Evolutionary conservation across 2,329 filamentous ascomycete species (phyloP), one percentile per base, ranked within the genome.

Genomic region (Drechslera avenae): DNA sequence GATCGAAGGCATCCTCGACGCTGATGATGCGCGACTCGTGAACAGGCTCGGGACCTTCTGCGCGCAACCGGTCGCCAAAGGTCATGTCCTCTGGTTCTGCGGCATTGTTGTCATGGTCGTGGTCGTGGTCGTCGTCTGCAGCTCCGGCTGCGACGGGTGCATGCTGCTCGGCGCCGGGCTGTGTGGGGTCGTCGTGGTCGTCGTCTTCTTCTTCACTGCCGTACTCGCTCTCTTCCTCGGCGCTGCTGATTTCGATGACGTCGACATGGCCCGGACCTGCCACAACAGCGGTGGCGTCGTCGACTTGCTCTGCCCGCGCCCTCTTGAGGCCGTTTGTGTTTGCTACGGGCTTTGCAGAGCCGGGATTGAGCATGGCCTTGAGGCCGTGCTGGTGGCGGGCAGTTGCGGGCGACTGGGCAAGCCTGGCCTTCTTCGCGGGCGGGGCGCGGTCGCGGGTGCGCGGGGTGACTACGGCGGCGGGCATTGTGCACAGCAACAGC

Each of bases 31-130:
- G 66, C 21, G 68, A 62, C 34, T 61, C 60, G 36, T 47, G 58
- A 12, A 61, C 52, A 5, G 59, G 56, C 48, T 65, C 66, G 6
- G 64, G 59, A 49, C 86, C 85, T 61, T 84, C 80, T 39, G 82
- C 82, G 58, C 86, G 87, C 34, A 96, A 80, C 37, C 95, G 84
- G 69, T 97, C 93, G 63, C 91, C 93, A 71, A 97, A 96, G 0
- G 91, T 90, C 3, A 90, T 89, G 57, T 83, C 82, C 42, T 79
- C 78, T 10, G 64, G 59, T 33, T 76, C 78, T 32, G 61, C 64
- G 30, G 73, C 74, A 10, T 74, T 65, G 59, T n/a, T n/a, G n/a
- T n/a, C n/a, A n/a, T n/a, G n/a, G n/a, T n/a, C n/a, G n/a, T n/a
- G n/a, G n/a, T n/a, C n/a, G n/a, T n/a, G n/a, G n/a, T 75, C 74